phyloP scores from a whole-genome alignment of 768 basidiomycete species.

The Collybia sordida region DNA sequence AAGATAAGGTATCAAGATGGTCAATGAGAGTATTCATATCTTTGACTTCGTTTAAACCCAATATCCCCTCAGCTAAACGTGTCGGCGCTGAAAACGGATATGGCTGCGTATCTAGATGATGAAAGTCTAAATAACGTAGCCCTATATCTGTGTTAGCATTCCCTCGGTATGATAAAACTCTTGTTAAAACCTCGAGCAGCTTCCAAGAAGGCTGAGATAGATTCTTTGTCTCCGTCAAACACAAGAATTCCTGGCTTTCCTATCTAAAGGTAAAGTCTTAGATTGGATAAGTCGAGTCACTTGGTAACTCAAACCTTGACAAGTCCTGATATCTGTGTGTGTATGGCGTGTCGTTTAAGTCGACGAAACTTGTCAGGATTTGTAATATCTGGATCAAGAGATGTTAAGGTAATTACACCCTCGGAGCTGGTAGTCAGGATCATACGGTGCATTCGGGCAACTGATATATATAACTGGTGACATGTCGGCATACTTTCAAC shows the following conservation, averaged over 20 bases:
- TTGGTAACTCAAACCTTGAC: slow-evolving; percentile 30
- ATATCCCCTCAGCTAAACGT: slow-evolving; percentile 22
- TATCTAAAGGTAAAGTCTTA: slow-evolving; percentile 20
- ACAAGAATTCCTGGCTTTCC: slow-evolving; percentile 44
- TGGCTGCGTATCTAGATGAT: slow-evolving; percentile 36
- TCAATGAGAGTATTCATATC: slow-evolving; percentile 33
- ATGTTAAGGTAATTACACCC: background rate
- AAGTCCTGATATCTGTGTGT: slow-evolving; percentile 37
- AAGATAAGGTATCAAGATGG: slow-evolving; percentile 26
- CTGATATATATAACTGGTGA: slow-evolving; percentile 27
- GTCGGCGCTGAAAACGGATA: slow-evolving; percentile 11
- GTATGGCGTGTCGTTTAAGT: slow-evolving; percentile 35
- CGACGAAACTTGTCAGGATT: slow-evolving; percentile 41
- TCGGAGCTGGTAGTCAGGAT: background rate
- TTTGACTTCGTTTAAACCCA: slow-evolving; percentile 35
- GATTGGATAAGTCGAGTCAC: background rate
- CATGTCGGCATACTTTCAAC: slow-evolving; percentile 10
- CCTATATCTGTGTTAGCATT: slow-evolving; percentile 16
- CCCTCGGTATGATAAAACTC: no score
- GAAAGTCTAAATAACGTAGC: slow-evolving; percentile 43
- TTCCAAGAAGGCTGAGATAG: slow-evolving; percentile 36
- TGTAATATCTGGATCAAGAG: slow-evolving; percentile 28
- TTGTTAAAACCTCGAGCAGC: slow-evolving; percentile 30
- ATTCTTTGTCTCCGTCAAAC: slow-evolving; percentile 34
- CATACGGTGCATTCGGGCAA: slow-evolving; percentile 45